Base-by-base conservation (phyloP, 352 stramenopile species). In the Phytopythium cucurbitacearum region DNA sequence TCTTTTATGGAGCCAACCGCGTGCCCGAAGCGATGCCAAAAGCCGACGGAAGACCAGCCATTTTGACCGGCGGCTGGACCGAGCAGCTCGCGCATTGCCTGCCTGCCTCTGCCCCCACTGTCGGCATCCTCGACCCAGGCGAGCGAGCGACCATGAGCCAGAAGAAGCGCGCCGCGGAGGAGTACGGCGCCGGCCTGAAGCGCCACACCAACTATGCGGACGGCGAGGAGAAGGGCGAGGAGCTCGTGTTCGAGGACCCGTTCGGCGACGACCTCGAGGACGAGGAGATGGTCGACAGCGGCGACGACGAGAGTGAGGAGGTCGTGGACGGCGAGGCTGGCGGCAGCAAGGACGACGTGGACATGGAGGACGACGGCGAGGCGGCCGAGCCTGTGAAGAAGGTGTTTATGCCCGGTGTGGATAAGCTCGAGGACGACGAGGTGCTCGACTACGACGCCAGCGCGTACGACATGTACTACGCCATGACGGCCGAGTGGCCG, bases 381-480 rank as follows among this genome's bases (percentile, higher is more conserved):
- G 69, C 86, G 21, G 60, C 69, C 11, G 64, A 76, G 13, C 75
- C 82, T 50, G 56, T 71, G 54, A 91, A 87, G 77, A 83, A 96
- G 70, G 94, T 98, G 34, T 99, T 97, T 80, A 91, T 98, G 81
- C 94, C 96, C 9, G 89, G 87, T 33, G 79, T 94, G 45, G 85
- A 97, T 69, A 81, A 85, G 54, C 66, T 98, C 33, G 67, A 77
- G 45, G 89, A 97, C 46, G 94, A 96, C 53, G 89, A 98, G 65
- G 80, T 97, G 65, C 84, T 99, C 39, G 97, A 99, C 75, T 99
- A 99, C 80, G 97, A 99, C 71, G 97, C 89, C 66, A 97, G 82
- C 36, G 97, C 97, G 6, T 99, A 99, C 80, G 96, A 98, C 70
- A 99, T 99, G 96, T 98, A 99, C 78, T 98, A 99, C 67, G 92